A percentile compares a stretch with the other conserved stretches of the same genome.
phyloP scores from a whole-genome alignment of 2,329 filamentous ascomycete genomes.

The Fulvia fulva region DNA sequence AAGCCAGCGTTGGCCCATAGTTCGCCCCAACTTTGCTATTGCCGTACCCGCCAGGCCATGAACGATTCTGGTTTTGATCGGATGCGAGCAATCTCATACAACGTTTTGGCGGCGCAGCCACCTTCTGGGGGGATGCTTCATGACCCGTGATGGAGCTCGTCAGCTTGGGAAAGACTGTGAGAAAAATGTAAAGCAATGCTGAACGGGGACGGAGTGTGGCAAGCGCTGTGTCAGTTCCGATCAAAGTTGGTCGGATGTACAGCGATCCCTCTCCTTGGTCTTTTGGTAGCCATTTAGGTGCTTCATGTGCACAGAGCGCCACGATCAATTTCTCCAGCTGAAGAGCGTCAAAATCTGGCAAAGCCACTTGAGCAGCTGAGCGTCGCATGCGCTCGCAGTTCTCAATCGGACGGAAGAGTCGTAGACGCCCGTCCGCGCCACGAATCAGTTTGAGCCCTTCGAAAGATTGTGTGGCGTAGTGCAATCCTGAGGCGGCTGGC shows the following conservation, averaged over 20 bases:
- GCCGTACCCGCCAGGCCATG: slow-evolving; percentile 88
- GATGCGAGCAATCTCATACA: slow-evolving; percentile 70
- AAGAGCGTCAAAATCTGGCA: slow-evolving; percentile 66
- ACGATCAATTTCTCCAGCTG: slow-evolving; percentile 71
- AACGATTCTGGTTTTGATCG: slow-evolving; percentile 73
- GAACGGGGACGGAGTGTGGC: slow-evolving; percentile 73
- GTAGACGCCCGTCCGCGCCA: slow-evolving; percentile 63
- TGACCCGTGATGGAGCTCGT: slow-evolving; percentile 23
- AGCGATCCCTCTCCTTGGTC: slow-evolving; percentile 65
- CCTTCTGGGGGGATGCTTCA: slow-evolving; percentile 2
- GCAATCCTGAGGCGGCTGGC: slow-evolving; percentile 73
- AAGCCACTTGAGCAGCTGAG: slow-evolving; percentile 59
- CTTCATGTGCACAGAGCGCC: slow-evolving; percentile 67
- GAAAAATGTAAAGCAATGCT: slow-evolving; percentile 80
- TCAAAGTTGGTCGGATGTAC: slow-evolving; percentile 69
- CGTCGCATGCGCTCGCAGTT: slow-evolving; percentile 49
- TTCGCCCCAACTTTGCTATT: slow-evolving; percentile 88
- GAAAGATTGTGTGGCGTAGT: slow-evolving; percentile 88
- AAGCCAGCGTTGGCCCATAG: slow-evolving; percentile 76
- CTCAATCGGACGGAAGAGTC: slow-evolving; percentile 55
- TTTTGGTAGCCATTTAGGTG: slow-evolving; percentile 71
- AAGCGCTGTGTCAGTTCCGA: slow-evolving; percentile 73
- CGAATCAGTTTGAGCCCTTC: slow-evolving; percentile 75
- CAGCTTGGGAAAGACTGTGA: slow-evolving; percentile 42
- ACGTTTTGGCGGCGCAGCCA: slow-evolving; percentile 24